Conservation (phyloP, 805 yeast genomes). For the Candida parachauliodes region DNA sequence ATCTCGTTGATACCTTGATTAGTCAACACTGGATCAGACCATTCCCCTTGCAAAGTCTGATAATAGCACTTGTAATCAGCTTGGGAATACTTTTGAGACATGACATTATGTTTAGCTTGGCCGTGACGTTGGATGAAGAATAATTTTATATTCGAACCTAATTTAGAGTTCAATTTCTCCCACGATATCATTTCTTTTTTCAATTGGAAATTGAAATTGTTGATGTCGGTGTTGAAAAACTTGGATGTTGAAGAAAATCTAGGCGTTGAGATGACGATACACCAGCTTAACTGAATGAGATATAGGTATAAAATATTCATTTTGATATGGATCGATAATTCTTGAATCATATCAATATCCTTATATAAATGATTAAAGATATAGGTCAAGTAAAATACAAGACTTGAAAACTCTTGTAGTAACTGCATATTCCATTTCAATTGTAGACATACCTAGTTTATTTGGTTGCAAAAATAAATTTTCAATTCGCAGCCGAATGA, state of each 20-base stretch:
- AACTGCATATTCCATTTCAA: no score
- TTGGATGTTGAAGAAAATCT: conserved; percentile 4
- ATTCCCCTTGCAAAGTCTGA: conserved; percentile 50
- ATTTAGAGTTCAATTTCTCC: background rate
- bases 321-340: no score
- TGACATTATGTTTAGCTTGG: conserved; percentile 59
- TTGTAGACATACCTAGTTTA: no score
- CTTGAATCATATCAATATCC: no score
- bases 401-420: background rate
- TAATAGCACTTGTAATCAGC: conserved; percentile 34
- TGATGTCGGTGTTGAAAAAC: conserved; percentile 1
- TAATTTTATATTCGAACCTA: conserved; percentile 25
- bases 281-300: background rate
- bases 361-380: no score
- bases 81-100: conserved; percentile 47
- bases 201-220: background rate
- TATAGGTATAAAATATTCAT: no score
- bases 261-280: background rate
- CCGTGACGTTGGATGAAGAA: conserved; percentile 61
- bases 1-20: conserved; percentile 53
- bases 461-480: background rate
- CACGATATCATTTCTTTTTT: background rate
- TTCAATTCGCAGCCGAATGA: background rate
- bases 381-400: no score
- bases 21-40: conserved; percentile 56